These are phyloP conservation scores for Fagus crenata DNA, from an alignment of 306 rosid genomes.

Conservation along the genomic window DNA sequence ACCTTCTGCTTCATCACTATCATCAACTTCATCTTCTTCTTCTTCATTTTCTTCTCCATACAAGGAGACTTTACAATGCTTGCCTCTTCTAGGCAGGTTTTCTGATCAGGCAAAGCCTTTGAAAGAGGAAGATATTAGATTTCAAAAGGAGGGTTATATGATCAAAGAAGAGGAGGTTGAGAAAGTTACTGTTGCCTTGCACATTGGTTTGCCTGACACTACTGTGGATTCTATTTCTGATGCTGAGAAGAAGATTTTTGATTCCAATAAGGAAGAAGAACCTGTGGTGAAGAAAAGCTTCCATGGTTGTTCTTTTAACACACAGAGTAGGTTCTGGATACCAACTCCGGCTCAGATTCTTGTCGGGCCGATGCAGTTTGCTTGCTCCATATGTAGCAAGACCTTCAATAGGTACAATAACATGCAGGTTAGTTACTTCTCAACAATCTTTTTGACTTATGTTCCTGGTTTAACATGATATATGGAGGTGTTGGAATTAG, in stretches of 20 bases:
- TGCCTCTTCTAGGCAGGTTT: conserved; percentile 58
- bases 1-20: conserved; percentile 34
- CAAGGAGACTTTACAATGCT: conserved; percentile 51
- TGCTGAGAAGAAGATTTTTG: conserved; percentile 32
- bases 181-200: conserved; percentile 66
- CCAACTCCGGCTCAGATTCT: conserved; percentile 95
- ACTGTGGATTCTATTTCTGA: not conserved
- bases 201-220: conserved; percentile 74
- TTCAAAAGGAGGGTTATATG: conserved; percentile 39
- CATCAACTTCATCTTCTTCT: conserved; percentile 29
- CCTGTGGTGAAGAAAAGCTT: conserved; percentile 40
- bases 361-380: conserved; percentile 96
- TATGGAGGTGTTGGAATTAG: not conserved
- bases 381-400: conserved; percentile 89
- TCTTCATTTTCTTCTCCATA: conserved; percentile 32
- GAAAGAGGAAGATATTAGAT: conserved; percentile 38
- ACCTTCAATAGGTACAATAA: conserved; percentile 98
- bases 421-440: conserved; percentile 76
- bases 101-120: conserved; percentile 18
- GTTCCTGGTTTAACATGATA: too few species aligned
- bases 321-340: conserved; percentile 88
- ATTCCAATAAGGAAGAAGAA: conserved; percentile 44
- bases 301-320: conserved; percentile 49
- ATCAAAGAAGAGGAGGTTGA: conserved; percentile 55
- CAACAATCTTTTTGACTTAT: not conserved